Percentiles rank a stretch among this genome's conserved stretches.
phyloP scores from a whole-genome alignment of 1,284 basidiomycete species.

The Boletellus dicymbophilus region DNA sequence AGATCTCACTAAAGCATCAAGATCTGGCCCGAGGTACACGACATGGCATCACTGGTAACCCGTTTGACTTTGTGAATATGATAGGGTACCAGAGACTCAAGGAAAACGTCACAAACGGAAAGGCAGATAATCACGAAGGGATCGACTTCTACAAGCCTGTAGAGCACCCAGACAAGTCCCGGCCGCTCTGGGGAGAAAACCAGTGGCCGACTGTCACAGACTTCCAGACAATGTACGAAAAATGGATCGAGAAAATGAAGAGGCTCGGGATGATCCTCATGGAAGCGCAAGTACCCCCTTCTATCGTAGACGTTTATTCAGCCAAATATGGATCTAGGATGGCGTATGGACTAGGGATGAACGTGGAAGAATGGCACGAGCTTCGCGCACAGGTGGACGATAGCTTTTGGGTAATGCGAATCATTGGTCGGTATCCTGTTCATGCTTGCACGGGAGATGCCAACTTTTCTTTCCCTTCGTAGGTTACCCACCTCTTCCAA shows the following conservation, averaged over 20 bases:
- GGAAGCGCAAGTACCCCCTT: slow-evolving; percentile 64
- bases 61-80: no score
- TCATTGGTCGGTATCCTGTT: slow-evolving; percentile 56
- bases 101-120: slow-evolving; percentile 85
- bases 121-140: slow-evolving; percentile 84
- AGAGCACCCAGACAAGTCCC: slow-evolving; percentile 64
- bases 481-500: slow-evolving; percentile 86
- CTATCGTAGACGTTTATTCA: background rate
- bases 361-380: slow-evolving; percentile 65
- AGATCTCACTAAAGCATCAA: slow-evolving; percentile 61
- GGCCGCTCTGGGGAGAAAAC: slow-evolving; percentile 78
- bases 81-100: slow-evolving; percentile 70
- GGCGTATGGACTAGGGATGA: slow-evolving; percentile 77
- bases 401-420: slow-evolving; percentile 86
- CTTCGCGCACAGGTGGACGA: slow-evolving; percentile 71
- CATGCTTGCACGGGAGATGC: background rate
- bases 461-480: slow-evolving; percentile 1
- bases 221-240: slow-evolving; percentile 64
- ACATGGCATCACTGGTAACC: no score
- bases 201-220: slow-evolving; percentile 71
- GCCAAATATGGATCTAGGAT: slow-evolving; percentile 49
- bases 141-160: slow-evolving; percentile 81
- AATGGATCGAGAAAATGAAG: slow-evolving; percentile 85
- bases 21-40: slow-evolving; percentile 72
- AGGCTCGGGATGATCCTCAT: slow-evolving; percentile 73